Evolutionary conservation across 1,284 basidiomycete genomes (phyloP).

Genomic region (Apiotrichum domesticum): DNA sequence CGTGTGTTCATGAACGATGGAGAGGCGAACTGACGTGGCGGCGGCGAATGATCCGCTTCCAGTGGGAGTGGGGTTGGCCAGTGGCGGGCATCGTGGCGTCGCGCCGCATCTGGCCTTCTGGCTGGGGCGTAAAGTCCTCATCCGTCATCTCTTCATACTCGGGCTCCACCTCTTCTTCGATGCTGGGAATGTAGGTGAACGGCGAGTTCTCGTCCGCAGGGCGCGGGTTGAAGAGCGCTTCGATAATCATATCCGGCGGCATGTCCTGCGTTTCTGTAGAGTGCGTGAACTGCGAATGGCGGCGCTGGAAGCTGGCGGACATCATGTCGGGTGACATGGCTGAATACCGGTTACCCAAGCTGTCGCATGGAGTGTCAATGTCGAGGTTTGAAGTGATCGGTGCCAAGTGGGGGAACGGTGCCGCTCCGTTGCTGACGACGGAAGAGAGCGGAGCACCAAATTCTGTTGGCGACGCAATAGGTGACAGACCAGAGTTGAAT

Average conservation of each 20-base stretch:
- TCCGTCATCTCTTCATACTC: neutral
- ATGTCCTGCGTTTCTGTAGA: neutral
- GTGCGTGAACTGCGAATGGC: constrained; percentile 4
- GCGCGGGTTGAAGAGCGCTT: constrained; percentile 41
- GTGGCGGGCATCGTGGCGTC: neutral
- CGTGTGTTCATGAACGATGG: neutral
- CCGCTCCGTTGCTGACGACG: no score
- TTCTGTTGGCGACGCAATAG: neutral
- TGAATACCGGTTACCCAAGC: neutral
- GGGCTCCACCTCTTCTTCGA: neutral
- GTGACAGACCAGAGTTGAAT: neutral
- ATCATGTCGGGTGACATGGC: neutral
- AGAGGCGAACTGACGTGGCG: neutral
- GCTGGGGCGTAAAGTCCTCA: neutral
- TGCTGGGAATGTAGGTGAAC: constrained; percentile 35
- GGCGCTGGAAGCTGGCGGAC: neutral
- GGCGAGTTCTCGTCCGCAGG: constrained; percentile 28
- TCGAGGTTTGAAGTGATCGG: constrained; percentile 1
- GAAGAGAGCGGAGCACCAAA: no score
- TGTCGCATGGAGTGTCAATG: constrained; percentile 1
- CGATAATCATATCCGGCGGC: constrained; percentile 36
- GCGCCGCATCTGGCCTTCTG: neutral
- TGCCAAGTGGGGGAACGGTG: neutral
- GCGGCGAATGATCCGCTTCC: neutral
- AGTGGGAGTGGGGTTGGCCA: neutral